Base-by-base conservation (phyloP, 257 asterid genomes). In the Rhazya stricta region DNA sequence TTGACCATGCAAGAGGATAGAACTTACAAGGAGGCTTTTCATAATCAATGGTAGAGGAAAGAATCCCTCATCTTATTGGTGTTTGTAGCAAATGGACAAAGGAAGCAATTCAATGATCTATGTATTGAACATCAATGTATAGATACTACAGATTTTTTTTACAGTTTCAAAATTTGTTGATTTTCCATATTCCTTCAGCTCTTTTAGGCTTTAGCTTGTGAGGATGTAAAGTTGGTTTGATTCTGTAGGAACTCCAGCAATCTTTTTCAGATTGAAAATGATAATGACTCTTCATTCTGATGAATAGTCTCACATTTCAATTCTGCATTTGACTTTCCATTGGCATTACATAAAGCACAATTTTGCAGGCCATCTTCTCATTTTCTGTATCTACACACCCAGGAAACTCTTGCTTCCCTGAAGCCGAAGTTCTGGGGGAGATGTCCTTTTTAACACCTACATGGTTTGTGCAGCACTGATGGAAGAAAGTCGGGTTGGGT, bases 21-120 rank as follows among this genome's bases (percentile, higher is more conserved):
- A 9, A 89, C 70, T 65, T 90, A 89, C 80, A 83, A 89, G 69
- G 97, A 90, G 82, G 94, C 97, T 58, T 91, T 89, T 86, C 96
- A 96, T 8, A 91, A 90, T 79, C 98, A 90, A 13, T 90, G 97
- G 96, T 93, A 90, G 84, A 77, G 67, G 75, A 70, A 77, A 72
- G 71, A 34, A 25, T 73, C 54, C 30, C 11, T 0, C 9, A 0
- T 71, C 73, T 48, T 48, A 46, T 68, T 58, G 68, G 41, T 48
- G 65, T 73, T 51, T 57, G 39, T 45, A 58, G 41, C 69, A 42
- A 76, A 63, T 32, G 41, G 66, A n/a, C 51, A 30, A 41, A 79
- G 57, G 69, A 43, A 46, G 34, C 19, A 19, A 42, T 50, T 39
- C 30, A 9, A 2, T 0, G 57, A 36, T 41, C 53, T 67, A 36